Evolutionary conservation across 805 yeast genomes (phyloP), one percentile per base, ranked within the genome.

Genomic region (Saccharomycopsis lassenensis): DNA sequence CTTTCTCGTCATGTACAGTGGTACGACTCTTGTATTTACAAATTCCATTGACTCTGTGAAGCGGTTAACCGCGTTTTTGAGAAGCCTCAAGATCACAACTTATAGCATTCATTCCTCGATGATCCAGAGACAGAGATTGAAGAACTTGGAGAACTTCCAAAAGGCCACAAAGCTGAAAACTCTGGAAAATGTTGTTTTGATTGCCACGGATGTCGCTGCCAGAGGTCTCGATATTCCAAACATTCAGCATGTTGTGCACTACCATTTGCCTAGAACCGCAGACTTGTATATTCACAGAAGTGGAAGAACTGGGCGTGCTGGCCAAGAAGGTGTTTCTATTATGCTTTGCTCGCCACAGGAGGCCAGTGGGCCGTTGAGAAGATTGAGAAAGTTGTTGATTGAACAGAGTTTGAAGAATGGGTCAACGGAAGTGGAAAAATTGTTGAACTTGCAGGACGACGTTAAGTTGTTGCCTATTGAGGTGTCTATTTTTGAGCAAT

Each of bases 261-360:
- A 89, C 52, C 96, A 91, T 58, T 66, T 91, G 44, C 97, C 98
- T 7, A 68, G 97, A 44, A 68, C 93, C 11, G 96, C 96, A 0
- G 98, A 91, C 52, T 76, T 85, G 34, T 91, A 91, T 52, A 77
- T 91, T 48, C 98, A 91, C 58, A 71, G 98, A 56, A 83, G 95
- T 1, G 98, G 98, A 43, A 77, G 98, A 69, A 91, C 98, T n/a
- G 97, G 94, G 0, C 79, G 98, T 65, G 96, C 94, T 1, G 91
- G 89, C 1, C 56, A 57, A 24, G 89, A 83, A 53, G 98, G 98
- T 65, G 95, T 91, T n/a, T 80, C 95, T 2, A 78, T 91, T 33
- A 76, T 86, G 72, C 63, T 91, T 36, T 85, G 95, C 51, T 82
- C 94, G 4, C 95, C 96, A 11, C 86, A 82, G 42, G 99, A 91